phyloP scores from a whole-genome alignment of 176 grass and related monocot genomes.

The Oryza coarctata region DNA sequence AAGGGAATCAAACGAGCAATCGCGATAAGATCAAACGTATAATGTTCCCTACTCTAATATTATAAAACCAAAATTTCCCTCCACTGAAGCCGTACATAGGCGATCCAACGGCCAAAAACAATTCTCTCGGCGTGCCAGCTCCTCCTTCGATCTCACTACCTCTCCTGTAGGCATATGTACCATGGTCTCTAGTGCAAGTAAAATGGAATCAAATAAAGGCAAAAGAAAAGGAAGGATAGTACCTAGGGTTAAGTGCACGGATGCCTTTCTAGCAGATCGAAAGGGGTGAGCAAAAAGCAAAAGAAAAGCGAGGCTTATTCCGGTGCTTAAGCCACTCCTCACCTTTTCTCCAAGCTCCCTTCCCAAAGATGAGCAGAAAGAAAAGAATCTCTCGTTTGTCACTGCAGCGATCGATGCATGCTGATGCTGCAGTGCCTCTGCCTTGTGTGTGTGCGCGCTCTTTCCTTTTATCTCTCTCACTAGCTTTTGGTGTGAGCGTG shows the following conservation, averaged over 20 bases:
- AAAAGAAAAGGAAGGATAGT: background rate
- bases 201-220: slow-evolving; percentile 9
- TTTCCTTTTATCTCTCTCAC: background rate
- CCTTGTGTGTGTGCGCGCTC: too few species aligned
- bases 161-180: background rate
- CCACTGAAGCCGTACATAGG: too few species aligned
- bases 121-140: background rate
- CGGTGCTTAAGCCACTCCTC: slow-evolving; percentile 31
- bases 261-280: slow-evolving; percentile 41
- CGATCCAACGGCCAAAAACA: background rate
- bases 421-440: background rate
- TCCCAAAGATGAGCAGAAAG: background rate
- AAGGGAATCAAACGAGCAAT: too few species aligned
- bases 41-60: too few species aligned
- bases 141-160: background rate
- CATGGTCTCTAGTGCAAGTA: background rate
- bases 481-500: slow-evolving; percentile 17
- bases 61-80: background rate
- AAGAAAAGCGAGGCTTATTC: background rate
- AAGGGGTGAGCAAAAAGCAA: slow-evolving; percentile 3
- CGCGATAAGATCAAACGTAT: too few species aligned
- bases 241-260: slow-evolving; percentile 14
- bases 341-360: slow-evolving; percentile 15
- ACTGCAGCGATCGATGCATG: background rate
- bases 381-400: slow-evolving; percentile 41